Evolutionary conservation across 345 rosid genomes (phyloP), one percentile per base, ranked within the genome.

Genomic region (Salix koriyanagi): DNA sequence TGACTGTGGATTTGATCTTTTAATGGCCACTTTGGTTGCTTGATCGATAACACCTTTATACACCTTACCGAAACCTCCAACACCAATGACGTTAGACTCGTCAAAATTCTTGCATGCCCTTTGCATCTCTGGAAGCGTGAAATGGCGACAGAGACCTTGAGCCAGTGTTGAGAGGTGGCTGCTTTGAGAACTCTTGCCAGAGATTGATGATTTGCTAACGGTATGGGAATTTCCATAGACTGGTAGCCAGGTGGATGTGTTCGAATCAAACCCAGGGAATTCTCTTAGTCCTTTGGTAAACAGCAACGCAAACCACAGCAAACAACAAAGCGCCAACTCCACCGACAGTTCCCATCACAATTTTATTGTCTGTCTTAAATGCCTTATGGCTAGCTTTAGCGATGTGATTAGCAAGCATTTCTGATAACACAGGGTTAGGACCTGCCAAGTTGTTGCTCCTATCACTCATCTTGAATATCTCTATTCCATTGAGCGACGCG

Each of bases 1-100:
- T 26, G 96, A 96, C 18, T 87, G 81, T 0, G 93, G 96, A 79
- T 93, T 91, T 54, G 97, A 90, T 71, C 91, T 73, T 75, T 96
- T 93, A 36, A 93, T 77, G 0, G 99, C 97, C 2, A 91, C 97
- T 78, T 89, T 86, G 10, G 79, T 81, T 21, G 69, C 72, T 3
- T 80, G 84, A 36, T 96, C 97, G 44, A 92, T 75, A 1, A 85
- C 84, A 23, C 97, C 97, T 81, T 88, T 90, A 42, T 93, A 91
- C 69, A 96, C 99, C 83, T 93, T 96, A 42, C 98, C 96, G 18
- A 93, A 93, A 5, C 98, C 99, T 75, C 99, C 98, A 11, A 93
- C 91, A 21, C 94, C 97, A 15, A 93, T 87, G 13, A 90, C 92
- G 28, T 89, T 68, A 0, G 90, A 87, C 23, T 91, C 98, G 7